Evolutionary conservation across 2,329 filamentous ascomycete species (phyloP).

Genomic region (Hypoxylon rubiginosum): DNA sequence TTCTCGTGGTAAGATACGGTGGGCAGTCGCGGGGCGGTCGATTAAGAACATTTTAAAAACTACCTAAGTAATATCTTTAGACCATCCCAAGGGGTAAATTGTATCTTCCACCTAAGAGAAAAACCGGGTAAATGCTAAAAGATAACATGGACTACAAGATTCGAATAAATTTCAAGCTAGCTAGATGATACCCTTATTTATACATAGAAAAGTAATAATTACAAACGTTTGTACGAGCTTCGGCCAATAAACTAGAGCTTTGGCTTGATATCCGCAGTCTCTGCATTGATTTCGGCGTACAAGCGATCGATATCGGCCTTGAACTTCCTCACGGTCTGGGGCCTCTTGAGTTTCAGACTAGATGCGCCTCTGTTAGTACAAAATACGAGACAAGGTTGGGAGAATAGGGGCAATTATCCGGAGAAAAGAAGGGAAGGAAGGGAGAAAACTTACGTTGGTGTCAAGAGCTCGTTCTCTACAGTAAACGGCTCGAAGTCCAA

Average conservation of each 20-base stretch:
- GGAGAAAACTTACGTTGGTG: slow-evolving; percentile 91
- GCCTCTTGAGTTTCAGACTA: slow-evolving; percentile 72
- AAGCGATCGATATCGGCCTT: slow-evolving; percentile 66
- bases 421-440: slow-evolving; percentile 23
- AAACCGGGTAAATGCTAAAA: no score
- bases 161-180: slow-evolving; percentile 16
- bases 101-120: no score
- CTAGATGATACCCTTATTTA: slow-evolving; percentile 6
- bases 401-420: not conserved
- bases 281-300: slow-evolving; percentile 67
- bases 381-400: slow-evolving; percentile 1
- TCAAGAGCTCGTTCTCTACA: slow-evolving; percentile 91
- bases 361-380: slow-evolving; percentile 40
- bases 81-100: no score
- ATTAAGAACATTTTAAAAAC: no score
- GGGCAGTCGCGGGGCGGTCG: no score
- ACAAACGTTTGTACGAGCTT: slow-evolving; percentile 2
- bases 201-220: slow-evolving; percentile 7
- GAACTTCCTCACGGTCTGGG: slow-evolving; percentile 67
- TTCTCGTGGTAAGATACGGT: no score
- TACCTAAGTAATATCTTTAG: no score
- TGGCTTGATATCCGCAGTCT: slow-evolving; percentile 55
- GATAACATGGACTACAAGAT: no score
- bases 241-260: slow-evolving; percentile 57
- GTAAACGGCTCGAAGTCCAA: slow-evolving; percentile 91